These are phyloP conservation scores for Aureobasidium subglaciale DNA, from an alignment of 2,329 filamentous ascomycete genomes.

Conservation along the genomic window DNA sequence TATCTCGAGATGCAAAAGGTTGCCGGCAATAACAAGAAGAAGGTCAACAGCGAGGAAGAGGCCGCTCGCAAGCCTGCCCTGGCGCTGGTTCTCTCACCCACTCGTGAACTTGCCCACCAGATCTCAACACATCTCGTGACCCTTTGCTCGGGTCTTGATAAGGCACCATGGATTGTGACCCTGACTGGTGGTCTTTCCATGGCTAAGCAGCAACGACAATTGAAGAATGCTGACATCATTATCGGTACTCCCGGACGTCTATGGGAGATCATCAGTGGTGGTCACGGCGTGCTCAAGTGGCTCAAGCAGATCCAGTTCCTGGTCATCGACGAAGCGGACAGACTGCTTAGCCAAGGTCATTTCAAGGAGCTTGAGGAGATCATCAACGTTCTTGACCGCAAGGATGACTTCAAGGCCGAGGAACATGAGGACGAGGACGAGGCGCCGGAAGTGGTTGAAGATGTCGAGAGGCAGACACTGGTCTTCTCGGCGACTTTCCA, in stretches of 20 bases:
- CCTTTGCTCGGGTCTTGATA: slow-evolving; percentile 60
- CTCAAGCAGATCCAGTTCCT: slow-evolving; percentile 73
- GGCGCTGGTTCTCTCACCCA: slow-evolving; percentile 82
- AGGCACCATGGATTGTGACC: slow-evolving; percentile 60
- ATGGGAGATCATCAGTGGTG: slow-evolving; percentile 86
- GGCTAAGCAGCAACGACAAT: slow-evolving; percentile 85
- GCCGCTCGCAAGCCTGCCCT: slow-evolving; percentile 44
- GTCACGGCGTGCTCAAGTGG: slow-evolving; percentile 58
- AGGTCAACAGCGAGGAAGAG: slow-evolving; percentile 11
- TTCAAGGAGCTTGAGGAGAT: slow-evolving; percentile 94
- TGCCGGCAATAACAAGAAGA: slow-evolving; percentile 24
- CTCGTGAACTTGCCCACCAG: slow-evolving; percentile 88
- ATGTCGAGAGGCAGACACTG: slow-evolving; percentile 62
- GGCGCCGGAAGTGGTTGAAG: slow-evolving; percentile 15
- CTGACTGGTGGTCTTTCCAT: slow-evolving; percentile 88
- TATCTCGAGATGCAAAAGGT: slow-evolving; percentile 52
- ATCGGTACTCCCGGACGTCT: slow-evolving; percentile 79
- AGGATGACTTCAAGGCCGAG: slow-evolving; percentile 38
- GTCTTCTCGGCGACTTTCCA: slow-evolving; percentile 97
- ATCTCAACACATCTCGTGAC: slow-evolving; percentile 73
- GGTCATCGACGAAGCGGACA: slow-evolving; percentile 89
- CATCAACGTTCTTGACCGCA: slow-evolving; percentile 66
- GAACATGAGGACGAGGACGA: slow-evolving; percentile 41
- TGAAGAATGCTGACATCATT: slow-evolving; percentile 83
- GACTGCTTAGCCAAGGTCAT: slow-evolving; percentile 83